Percentiles rank a stretch among this genome's conserved stretches.
These are phyloP conservation scores for Periconia digitata DNA, from an alignment of 2,329 filamentous ascomycete species.

Conservation along the genomic window DNA sequence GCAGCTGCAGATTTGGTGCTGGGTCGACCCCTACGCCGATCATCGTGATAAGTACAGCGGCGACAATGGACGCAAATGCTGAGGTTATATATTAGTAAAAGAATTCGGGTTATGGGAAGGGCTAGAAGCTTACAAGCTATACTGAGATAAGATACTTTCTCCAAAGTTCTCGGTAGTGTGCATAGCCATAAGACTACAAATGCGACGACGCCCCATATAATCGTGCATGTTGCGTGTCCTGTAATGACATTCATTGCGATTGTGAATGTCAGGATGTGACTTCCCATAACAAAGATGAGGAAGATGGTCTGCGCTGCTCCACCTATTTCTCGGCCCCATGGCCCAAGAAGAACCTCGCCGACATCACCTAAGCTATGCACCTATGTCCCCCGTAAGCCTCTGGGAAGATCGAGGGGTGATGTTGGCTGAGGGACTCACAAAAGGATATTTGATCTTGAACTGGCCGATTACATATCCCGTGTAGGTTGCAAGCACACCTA, in stretches of 20 bases:
- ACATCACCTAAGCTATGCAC: slow-evolving; percentile 59
- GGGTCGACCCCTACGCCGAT: slow-evolving; percentile 60
- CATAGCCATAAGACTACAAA: slow-evolving; percentile 60
- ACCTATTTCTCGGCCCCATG: slow-evolving; percentile 62
- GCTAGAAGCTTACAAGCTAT: slow-evolving; percentile 57
- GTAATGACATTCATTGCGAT: slow-evolving; percentile 68
- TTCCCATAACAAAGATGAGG: slow-evolving; percentile 67
- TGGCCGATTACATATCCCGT: slow-evolving; percentile 62
- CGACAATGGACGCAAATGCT: slow-evolving; percentile 64
- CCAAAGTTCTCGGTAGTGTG: slow-evolving; percentile 63
- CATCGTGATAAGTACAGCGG: slow-evolving; percentile 67
- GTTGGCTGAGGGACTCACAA: slow-evolving; percentile 56
- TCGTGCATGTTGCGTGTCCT: slow-evolving; percentile 61
- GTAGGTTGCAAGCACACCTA: slow-evolving; percentile 60
- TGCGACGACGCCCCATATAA: slow-evolving; percentile 64
- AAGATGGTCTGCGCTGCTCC: slow-evolving; percentile 64
- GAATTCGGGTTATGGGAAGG: not conserved
- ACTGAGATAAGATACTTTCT: slow-evolving; percentile 64
- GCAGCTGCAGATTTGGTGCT: slow-evolving; percentile 26
- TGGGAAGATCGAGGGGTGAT: not conserved
- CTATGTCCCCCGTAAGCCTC: slow-evolving; percentile 1
- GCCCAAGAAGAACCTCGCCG: slow-evolving; percentile 61
- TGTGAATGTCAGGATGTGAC: slow-evolving; percentile 69
- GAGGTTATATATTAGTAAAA: not conserved
- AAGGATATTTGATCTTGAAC: slow-evolving; percentile 58